These are phyloP conservation scores for Umbellularia californica DNA, from an alignment of 164 flowering plant species.

Conservation along the genomic window DNA sequence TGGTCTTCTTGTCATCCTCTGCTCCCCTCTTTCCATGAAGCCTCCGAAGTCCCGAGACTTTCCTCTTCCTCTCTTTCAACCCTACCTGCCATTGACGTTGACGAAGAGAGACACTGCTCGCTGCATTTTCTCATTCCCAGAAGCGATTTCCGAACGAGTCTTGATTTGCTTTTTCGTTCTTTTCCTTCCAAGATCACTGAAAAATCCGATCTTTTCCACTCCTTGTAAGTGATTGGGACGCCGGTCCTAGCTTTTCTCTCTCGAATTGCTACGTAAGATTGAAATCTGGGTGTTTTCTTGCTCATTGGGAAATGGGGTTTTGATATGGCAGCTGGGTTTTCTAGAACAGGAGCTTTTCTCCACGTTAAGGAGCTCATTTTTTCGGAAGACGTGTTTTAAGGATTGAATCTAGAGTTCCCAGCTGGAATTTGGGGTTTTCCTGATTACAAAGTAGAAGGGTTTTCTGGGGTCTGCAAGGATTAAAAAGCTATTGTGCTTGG, in stretches of 20 bases:
- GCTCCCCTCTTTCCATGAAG: too few species aligned
- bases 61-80: too few species aligned
- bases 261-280: not conserved
- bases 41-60: too few species aligned
- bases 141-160: slow-evolving; percentile 2
- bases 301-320: not conserved
- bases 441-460: not conserved
- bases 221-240: not conserved
- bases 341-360: too few species aligned
- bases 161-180: too few species aligned
- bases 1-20: too few species aligned
- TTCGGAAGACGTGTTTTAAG: not conserved
- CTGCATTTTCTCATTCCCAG: slow-evolving; percentile 18
- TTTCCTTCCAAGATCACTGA: not conserved
- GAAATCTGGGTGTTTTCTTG: not conserved
- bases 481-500: not conserved
- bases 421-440: not conserved
- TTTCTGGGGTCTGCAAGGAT: not conserved
- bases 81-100: not conserved
- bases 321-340: not conserved
- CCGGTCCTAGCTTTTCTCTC: not conserved
- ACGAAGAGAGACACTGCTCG: slow-evolving; percentile 10
- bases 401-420: not conserved
- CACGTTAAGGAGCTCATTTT: too few species aligned
- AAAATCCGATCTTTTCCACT: not conserved